Evolutionary conservation across 257 asterid species (phyloP), one percentile per base, ranked within the genome.

Genomic region (Coffea canephora): DNA sequence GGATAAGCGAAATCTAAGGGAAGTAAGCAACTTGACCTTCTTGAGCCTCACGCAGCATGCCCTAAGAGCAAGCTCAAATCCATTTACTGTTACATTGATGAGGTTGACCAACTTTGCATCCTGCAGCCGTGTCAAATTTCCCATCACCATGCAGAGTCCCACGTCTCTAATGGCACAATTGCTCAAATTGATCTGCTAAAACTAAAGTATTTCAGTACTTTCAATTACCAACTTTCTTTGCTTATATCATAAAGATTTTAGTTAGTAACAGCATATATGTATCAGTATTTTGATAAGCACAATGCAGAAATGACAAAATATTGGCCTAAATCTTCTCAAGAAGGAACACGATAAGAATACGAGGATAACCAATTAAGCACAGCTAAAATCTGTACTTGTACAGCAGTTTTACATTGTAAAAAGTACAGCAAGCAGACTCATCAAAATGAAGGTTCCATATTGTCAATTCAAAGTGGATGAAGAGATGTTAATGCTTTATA

Each of bases 71-170:
- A 88, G 86, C 83, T 92, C 97, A 6, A 86, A 46, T 48, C 95
- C 97, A 9, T 84, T 82, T 9, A 78, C 86, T 2, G 97, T 84
- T n/a, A 92, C 95, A 27, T 88, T 86, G 4, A 23, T 4, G 68
- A 92, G 91, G 75, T 87, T 80, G 25, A 88, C 88, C 55, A 92
- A 77, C 86, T 92, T 92, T 3, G 81, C 94, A 46, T 90, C 94
- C 83, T 92, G 97, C 70, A 92, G 84, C 41, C 90, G 86, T 7
- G 87, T 89, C 80, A 89, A 85, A 88, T 87, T 90, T 80, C 91
- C 94, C 94, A 92, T 82, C 81, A 92, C 80, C 90, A 87, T 85
- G 91, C 94, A 90, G 62, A 90, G 82, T 50, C 94, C 95, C 83
- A 83, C 85, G 62, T 92, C 93, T 27, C 92, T 86, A 70, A 92